These are phyloP conservation scores for Bassia scoparia DNA, from an alignment of 148 eudicot species.

Conservation along the genomic window DNA sequence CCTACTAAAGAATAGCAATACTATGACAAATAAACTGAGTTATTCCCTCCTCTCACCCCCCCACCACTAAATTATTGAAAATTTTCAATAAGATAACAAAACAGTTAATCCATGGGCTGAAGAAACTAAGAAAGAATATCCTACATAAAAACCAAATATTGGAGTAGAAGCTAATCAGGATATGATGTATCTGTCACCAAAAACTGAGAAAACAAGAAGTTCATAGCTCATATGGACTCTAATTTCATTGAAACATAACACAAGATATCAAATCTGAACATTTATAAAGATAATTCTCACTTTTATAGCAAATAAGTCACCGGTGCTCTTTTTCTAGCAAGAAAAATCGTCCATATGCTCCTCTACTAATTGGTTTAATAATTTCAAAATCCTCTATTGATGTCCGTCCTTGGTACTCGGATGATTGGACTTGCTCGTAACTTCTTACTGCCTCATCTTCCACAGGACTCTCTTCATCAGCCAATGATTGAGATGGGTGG, in stretches of 20 bases:
- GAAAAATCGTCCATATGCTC: constrained; percentile 94
- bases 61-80: background rate
- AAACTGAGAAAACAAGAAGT: background rate
- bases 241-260: constrained; percentile 9
- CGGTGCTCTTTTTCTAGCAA: constrained; percentile 95
- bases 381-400: constrained; percentile 97
- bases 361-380: constrained; percentile 98
- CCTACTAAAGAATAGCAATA: too few relatives aligned
- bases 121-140: background rate
- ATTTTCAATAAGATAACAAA: background rate
- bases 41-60: background rate
- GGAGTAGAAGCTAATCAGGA: background rate
- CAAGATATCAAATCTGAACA: background rate
- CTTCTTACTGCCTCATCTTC: constrained; percentile 79
- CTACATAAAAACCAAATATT: background rate
- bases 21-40: background rate
- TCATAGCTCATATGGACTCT: background rate
- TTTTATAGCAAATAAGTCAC: constrained; percentile 97
- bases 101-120: background rate
- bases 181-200: background rate
- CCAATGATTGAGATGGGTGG: constrained; percentile 43
- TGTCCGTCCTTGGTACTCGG: constrained; percentile 76
- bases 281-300: constrained; percentile 31
- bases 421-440: constrained; percentile 87
- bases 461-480: constrained; percentile 76